Conservation (phyloP, 306 rosid genomes). For the Sicyos baderoa region DNA sequence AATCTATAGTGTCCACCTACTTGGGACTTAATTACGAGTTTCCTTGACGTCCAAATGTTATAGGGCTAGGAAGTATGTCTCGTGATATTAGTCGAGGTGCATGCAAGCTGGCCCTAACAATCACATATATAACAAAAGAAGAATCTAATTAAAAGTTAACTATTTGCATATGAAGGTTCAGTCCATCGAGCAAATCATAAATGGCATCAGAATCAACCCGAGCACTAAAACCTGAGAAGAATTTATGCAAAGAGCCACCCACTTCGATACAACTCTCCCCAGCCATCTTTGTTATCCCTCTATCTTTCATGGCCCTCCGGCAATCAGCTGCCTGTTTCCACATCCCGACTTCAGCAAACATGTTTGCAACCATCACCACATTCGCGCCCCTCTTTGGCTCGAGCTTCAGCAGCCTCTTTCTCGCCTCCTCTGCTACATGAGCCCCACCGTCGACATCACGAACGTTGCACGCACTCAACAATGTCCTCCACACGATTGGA, state of each 20-base stretch:
- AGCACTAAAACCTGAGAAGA: slow-evolving; percentile 59
- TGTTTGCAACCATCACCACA: slow-evolving; percentile 68
- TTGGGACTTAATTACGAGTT: too few relatives aligned
- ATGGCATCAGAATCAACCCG: slow-evolving; percentile 26
- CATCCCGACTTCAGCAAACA: slow-evolving; percentile 74
- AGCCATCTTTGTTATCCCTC: slow-evolving; percentile 64
- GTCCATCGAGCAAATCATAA: slow-evolving; percentile 44
- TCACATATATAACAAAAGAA: too few relatives aligned
- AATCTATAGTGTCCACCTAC: too few relatives aligned
- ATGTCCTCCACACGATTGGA: slow-evolving; percentile 67
- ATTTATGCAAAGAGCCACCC: slow-evolving; percentile 51
- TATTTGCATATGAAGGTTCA: slow-evolving; percentile 64
- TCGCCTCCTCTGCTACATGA: slow-evolving; percentile 49
- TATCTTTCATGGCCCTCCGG: slow-evolving; percentile 57
- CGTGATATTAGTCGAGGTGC: too few relatives aligned
- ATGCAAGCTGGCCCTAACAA: too few relatives aligned
- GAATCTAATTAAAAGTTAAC: slow-evolving; percentile 6
- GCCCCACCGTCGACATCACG: slow-evolving; percentile 36
- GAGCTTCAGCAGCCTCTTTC: slow-evolving; percentile 52
- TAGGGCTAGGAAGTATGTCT: too few relatives aligned
- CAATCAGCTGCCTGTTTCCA: slow-evolving; percentile 73
- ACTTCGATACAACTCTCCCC: slow-evolving; percentile 74
- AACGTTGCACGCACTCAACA: slow-evolving; percentile 61
- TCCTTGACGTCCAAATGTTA: too few relatives aligned
- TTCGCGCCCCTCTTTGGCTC: slow-evolving; percentile 83